Evolutionary conservation across 2,329 filamentous ascomycete species (phyloP).

Genomic region (Furcasterigmium sp.): DNA sequence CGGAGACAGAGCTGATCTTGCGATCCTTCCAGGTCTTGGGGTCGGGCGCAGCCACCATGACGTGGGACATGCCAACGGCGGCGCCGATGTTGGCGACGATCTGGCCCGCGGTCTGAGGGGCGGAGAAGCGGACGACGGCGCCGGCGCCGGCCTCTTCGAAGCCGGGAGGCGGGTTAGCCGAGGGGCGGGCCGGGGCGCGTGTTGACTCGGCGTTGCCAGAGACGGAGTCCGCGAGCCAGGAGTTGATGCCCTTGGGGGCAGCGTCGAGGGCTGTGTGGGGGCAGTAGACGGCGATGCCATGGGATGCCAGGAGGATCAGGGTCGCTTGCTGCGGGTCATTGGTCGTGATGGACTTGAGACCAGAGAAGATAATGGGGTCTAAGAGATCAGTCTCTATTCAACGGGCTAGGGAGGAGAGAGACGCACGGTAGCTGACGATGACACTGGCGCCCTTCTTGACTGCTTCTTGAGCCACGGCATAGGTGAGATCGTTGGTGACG

Average conservation of each 20-base stretch:
- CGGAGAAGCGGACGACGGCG: constrained; percentile 36
- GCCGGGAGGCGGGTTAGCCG: constrained; percentile 32
- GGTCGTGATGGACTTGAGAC: constrained; percentile 82
- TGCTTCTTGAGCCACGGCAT: constrained; percentile 83
- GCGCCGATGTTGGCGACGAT: constrained; percentile 54
- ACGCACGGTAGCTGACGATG: constrained; percentile 79
- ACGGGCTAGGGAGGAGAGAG: background rate
- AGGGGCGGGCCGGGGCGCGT: constrained; percentile 33
- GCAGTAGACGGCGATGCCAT: constrained; percentile 91
- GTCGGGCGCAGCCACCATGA: constrained; percentile 49
- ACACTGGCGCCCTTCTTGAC: constrained; percentile 71
- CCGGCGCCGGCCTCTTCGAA: constrained; percentile 49
- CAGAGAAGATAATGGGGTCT: constrained; percentile 97
- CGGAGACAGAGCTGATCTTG: constrained; percentile 63
- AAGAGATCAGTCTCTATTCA: constrained; percentile 5
- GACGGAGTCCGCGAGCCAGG: constrained; percentile 89
- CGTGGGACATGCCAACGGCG: constrained; percentile 57
- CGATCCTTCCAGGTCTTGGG: constrained; percentile 29
- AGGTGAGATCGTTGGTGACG: constrained; percentile 83
- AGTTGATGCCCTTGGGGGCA: constrained; percentile 76
- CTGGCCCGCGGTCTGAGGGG: constrained; percentile 30
- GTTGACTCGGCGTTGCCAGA: constrained; percentile 37
- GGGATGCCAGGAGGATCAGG: constrained; percentile 73
- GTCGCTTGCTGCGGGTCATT: constrained; percentile 82
- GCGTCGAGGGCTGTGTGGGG: constrained; percentile 95